Percentiles rank a stretch among this genome's conserved stretches.
Conservation (phyloP, 192 early-diverging fungal genomes). For the Linnemannia hyalina region DNA sequence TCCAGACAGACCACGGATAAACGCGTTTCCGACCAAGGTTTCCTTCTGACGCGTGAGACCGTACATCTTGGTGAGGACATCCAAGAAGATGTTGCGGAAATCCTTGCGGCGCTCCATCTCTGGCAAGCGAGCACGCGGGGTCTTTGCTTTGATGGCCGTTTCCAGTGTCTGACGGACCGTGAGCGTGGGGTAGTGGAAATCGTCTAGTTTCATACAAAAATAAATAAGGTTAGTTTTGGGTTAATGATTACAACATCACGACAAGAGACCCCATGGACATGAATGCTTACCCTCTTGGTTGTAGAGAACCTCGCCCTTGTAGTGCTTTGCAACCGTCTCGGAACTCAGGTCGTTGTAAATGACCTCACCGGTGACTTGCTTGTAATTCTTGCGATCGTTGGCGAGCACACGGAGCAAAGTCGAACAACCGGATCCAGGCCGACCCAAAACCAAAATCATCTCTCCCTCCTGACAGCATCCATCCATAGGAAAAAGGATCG, state of each 20-base stretch:
- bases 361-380: conserved; percentile 66
- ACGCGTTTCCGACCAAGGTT: conserved; percentile 71
- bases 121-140: conserved; percentile 64
- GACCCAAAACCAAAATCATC: conserved; percentile 76
- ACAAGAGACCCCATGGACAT: background rate
- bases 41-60: conserved; percentile 71
- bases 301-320: conserved; percentile 80
- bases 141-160: conserved; percentile 80
- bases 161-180: conserved; percentile 82
- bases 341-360: conserved; percentile 72
- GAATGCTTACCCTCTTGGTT: conserved; percentile 66
- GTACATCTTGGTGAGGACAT: conserved; percentile 68
- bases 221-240: background rate
- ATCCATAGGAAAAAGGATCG: conserved; percentile 67
- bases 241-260: background rate
- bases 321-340: conserved; percentile 64
- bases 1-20: conserved; percentile 70
- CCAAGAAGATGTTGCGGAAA: conserved; percentile 60
- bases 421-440: conserved; percentile 77
- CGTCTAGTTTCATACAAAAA: conserved; percentile 58
- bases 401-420: conserved; percentile 74
- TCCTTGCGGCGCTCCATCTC: conserved; percentile 55
- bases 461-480: conserved; percentile 82
- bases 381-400: conserved; percentile 70
- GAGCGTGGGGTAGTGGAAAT: conserved; percentile 81